Evolutionary conservation across 2,329 filamentous ascomycete genomes (phyloP), one percentile per base, ranked within the genome.

Genomic region (Fusarium nisikadoi): DNA sequence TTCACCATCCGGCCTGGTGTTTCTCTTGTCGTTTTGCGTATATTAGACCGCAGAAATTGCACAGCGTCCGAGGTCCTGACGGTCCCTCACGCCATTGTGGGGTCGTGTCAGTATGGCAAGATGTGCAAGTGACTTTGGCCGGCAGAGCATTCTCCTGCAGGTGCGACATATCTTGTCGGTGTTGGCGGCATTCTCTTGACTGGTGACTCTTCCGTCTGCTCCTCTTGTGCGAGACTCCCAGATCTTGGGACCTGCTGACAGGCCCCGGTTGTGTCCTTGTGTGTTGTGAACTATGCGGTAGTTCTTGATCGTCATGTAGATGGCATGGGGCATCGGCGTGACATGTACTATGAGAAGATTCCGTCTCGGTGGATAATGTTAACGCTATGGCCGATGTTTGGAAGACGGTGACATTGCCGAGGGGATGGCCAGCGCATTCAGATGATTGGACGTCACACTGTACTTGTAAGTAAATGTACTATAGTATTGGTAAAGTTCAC

Each of bases 61-160:
- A 52, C 12, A 52, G 31, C 9, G 47, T 52, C 16, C 23, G 9
- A 16, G 47, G 31, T 27, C 47, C 31, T 27, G 17, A 8, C 7
- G 31, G 47, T 3, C 47, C 47, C 2, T 16, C 1, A 2, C 47
- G 31, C 47, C 47, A 52, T 27, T 5, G n/a, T 11, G 47, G 47
- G 16, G 47, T 52, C 3, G 25, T 6, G 8, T 16, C 9, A 20
- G 31, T 36, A 4, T 3, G 31, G 9, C 47, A 52, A 13, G n/a
- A 52, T 2, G 5, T 36, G 13, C 47, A 52, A 16, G 13, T 11
- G 5, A 3, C 8, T 4, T 14, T 35, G 8, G 3, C 6, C 2
- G 12, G 31, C 12, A 16, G 47, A 3, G 12, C 0, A 2, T 9
- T 23, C 5, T 0, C 10, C 3, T n/a, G 0, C 20, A 10, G 1